Conservation (phyloP, 805 yeast genomes). For the Cyberlindnera xylosilytica region DNA sequence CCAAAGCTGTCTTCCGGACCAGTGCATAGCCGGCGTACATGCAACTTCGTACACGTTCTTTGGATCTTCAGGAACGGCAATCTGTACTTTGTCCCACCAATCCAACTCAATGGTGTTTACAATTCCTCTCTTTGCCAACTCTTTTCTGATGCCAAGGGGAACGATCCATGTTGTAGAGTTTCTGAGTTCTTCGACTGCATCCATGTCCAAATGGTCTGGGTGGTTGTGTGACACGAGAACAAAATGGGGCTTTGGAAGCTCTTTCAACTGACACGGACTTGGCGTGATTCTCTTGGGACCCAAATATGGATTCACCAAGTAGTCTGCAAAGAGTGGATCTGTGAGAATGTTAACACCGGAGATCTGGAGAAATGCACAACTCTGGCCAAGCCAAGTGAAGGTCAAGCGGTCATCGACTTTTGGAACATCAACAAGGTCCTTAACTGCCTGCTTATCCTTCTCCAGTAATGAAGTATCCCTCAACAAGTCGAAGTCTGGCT, state of each 20-base stretch:
- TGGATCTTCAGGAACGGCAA: conserved; percentile 30
- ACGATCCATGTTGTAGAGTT: conserved; percentile 77
- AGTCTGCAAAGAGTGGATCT: conserved; percentile 77
- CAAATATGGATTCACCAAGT: conserved; percentile 53
- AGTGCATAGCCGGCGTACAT: conserved; percentile 94
- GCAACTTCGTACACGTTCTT: conserved; percentile 68
- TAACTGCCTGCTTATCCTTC: conserved; percentile 3
- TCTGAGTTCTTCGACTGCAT: conserved; percentile 49
- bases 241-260: conserved; percentile 65
- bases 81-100: conserved; percentile 81
- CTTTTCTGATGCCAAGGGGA: conserved; percentile 71
- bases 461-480: conserved; percentile 17
- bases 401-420: conserved; percentile 45
- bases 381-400: conserved; percentile 92
- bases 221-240: conserved; percentile 90
- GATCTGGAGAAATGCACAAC: conserved; percentile 73
- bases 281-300: conserved; percentile 87
- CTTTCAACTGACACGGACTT: conserved; percentile 64
- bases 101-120: conserved; percentile 69
- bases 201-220: conserved; percentile 87
- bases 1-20: conserved; percentile 84
- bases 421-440: conserved; percentile 30
- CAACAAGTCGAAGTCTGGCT: conserved; percentile 42
- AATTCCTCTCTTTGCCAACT: conserved; percentile 57
- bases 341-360: conserved; percentile 74